Evolutionary conservation across 73 alveolate species (phyloP).

Genomic region (Tetrahymena elliotti): DNA sequence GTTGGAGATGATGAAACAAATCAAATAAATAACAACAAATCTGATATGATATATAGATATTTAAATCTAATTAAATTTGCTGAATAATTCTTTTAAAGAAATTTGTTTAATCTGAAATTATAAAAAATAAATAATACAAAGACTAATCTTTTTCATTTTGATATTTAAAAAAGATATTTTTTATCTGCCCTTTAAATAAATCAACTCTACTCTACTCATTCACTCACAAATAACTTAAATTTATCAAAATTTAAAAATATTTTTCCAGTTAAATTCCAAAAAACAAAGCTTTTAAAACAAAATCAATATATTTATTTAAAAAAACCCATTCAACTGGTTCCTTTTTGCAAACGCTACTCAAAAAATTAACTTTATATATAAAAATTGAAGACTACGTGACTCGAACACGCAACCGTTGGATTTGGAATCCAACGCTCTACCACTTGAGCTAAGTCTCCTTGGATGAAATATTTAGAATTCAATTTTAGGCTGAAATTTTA

Average conservation of each 20-base stretch:
- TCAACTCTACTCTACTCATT: too few relatives aligned
- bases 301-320: neutral
- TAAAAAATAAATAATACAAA: too few relatives aligned
- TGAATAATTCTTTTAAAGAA: neutral
- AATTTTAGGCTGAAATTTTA: neutral
- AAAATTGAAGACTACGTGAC: conserved; percentile 51
- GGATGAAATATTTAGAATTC: neutral
- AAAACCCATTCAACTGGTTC: too few relatives aligned
- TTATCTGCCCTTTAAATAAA: too few relatives aligned
- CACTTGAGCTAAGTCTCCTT: conserved; percentile 48
- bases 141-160: too few relatives aligned
- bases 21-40: neutral
- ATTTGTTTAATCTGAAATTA: neutral
- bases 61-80: neutral
- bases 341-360: neutral
- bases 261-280: too few relatives aligned
- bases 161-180: too few relatives aligned
- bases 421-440: conserved; percentile 53
- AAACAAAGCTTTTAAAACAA: neutral
- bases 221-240: too few relatives aligned
- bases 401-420: conserved; percentile 52
- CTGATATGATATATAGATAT: neutral
- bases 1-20: neutral
- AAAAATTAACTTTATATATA: neutral
- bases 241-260: too few relatives aligned